Base-by-base conservation (phyloP, 192 early-diverging fungal species). In the Phycomyces blakesleeanus region DNA sequence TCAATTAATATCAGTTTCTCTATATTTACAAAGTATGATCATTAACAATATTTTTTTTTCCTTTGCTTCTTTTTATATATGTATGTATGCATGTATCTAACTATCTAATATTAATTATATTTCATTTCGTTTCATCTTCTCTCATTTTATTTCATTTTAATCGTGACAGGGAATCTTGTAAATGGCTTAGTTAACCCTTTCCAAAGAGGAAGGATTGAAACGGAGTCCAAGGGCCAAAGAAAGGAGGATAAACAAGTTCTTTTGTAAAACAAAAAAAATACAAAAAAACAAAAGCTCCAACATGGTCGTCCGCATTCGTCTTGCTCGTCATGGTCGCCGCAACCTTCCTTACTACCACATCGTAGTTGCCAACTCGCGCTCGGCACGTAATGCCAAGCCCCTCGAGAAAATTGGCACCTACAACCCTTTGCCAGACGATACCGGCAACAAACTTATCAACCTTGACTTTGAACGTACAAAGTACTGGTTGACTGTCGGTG, bases 401-500 rank as follows among this genome's bases (percentile, higher is more conserved):
- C 80, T 99, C 40, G 97, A 97, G 73, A 77, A 87, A 59, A 80
- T 99, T 29, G 97, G 97, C 64, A 91, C 88, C 24, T 99, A 88
- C 78, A 91, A 90, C 71, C 93, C 95, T 27, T 74, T 94, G 49
- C 91, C 94, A n/a, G 75, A 87, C 63, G 66, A 66, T 15, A 74
- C 87, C 16, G 88, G 89, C 21, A 76, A 85, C 55, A 97, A 98
- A 74, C 88, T 90, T 42, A 77, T 99, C 44, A 87, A 90, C 38
- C 76, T 97, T 54, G 87, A 96, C 67, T 81, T 87, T 75, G 91
- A 88, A 39, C 87, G 95, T 37, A 89, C 91, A 73, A 96, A 98
- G 75, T 95, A 99, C 75, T 99, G 97, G 97, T 76, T 99, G 49
- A 90, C 89, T 18, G 93, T 93, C 22, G 97, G 97, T 9, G 97